These are phyloP conservation scores for Rhodamnia rubescens DNA, from an alignment of 345 rosid species.

Conservation along the genomic window DNA sequence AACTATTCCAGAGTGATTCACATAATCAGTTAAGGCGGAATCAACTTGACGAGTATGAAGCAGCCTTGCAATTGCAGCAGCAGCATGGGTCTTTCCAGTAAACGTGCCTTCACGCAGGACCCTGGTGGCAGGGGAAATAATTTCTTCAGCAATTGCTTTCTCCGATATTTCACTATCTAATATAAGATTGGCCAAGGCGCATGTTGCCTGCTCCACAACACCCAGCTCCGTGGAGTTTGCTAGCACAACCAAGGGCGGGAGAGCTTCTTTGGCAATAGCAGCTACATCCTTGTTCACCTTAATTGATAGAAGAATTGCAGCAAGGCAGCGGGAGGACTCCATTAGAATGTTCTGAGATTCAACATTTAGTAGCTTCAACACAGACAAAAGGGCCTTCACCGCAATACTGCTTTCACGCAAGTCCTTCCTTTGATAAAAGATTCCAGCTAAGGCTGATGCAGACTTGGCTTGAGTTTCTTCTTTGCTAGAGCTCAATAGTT, in stretches of 20 bases:
- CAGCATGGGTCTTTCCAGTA: conserved; percentile 89
- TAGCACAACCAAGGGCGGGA: conserved; percentile 52
- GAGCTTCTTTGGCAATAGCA: conserved; percentile 68
- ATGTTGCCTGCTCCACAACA: conserved; percentile 90
- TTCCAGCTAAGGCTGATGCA: conserved; percentile 88
- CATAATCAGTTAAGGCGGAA: conserved; percentile 66
- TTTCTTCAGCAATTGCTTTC: conserved; percentile 64
- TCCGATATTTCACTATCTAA: conserved; percentile 77
- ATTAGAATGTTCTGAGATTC: conserved; percentile 74
- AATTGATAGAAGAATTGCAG: conserved; percentile 82
- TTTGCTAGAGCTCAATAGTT: conserved; percentile 67
- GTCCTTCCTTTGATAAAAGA: conserved; percentile 74
- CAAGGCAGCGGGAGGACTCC: conserved; percentile 72
- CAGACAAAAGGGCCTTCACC: conserved; percentile 60
- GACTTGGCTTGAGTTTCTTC: conserved; percentile 98
- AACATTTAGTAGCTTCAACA: conserved; percentile 62
- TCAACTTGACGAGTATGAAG: conserved; percentile 63
- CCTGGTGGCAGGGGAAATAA: conserved; percentile 86
- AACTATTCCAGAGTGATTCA: conserved; percentile 85
- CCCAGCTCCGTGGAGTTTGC: conserved; percentile 74
- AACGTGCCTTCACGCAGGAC: conserved; percentile 85
- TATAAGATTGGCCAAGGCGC: conserved; percentile 93
- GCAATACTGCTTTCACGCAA: conserved; percentile 87
- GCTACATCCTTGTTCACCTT: conserved; percentile 93
- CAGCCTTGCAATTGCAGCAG: conserved; percentile 91